phyloP scores from a whole-genome alignment of 768 basidiomycete species.

The Agaricus subrufescens region DNA sequence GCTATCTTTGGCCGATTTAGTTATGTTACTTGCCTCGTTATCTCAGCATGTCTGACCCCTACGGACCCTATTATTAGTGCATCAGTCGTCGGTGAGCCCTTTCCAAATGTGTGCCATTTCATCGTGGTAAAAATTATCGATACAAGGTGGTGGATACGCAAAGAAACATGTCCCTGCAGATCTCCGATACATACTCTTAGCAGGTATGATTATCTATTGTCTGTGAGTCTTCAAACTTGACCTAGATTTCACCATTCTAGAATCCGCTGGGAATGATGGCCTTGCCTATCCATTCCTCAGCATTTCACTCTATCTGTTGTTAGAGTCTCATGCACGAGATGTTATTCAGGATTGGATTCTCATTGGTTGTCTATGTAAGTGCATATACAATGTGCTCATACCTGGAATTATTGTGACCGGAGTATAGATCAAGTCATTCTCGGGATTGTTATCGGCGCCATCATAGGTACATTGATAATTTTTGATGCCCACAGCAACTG shows the following conservation, averaged over 20 bases:
- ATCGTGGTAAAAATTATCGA: background rate
- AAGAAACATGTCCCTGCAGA: constrained; percentile 65
- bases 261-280: constrained; percentile 95
- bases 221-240: background rate
- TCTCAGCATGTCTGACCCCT: constrained; percentile 87
- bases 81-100: constrained; percentile 58
- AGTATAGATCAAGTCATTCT: background rate
- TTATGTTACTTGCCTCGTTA: constrained; percentile 74
- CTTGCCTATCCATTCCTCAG: constrained; percentile 91
- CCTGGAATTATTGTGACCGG: background rate
- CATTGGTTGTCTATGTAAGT: constrained; percentile 76
- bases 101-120: background rate
- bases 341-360: constrained; percentile 86
- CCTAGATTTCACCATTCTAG: constrained; percentile 21
- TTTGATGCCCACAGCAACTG: too few relatives aligned
- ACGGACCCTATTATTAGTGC: constrained; percentile 95
- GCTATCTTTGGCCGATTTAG: constrained; percentile 67
- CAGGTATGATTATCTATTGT: constrained; percentile 18
- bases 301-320: constrained; percentile 79
- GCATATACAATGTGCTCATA: background rate
- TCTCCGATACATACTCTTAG: constrained; percentile 76
- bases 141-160: constrained; percentile 65
- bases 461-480: too few relatives aligned
- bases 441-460: too few relatives aligned
- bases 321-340: constrained; percentile 55